Base-by-base conservation (phyloP, 495 filamentous ascomycete species). In the Penicillium paxilli region DNA sequence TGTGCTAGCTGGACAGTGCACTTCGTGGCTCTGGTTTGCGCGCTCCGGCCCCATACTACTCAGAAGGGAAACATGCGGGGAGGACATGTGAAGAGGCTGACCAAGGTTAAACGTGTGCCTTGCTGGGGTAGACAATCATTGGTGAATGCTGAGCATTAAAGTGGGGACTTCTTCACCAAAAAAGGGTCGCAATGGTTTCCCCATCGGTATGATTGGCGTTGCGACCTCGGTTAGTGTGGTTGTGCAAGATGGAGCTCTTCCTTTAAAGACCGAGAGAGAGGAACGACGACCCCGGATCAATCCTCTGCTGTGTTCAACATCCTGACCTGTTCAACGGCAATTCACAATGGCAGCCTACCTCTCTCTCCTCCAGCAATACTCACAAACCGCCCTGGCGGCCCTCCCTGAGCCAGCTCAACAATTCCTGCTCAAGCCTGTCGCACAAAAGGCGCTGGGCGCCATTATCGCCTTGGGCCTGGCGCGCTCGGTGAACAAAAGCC, bases 401-500 rank as follows among this genome's bases (percentile, higher is more conserved):
- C 63, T 73, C 16, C 71, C 72, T 33, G 63, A 60, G 1, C 58
- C 58, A 0, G 64, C 58, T 0, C 73, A 73, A 46, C 28, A 65
- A 22, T 54, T 61, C 2, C 38, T 74, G 10, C 41, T 47, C 9
- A 65, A 68, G 11, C 67, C 68, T 0, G 23, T 70, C 32, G 57
- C 65, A 1, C 65, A 68, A 35, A 76, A 75, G 38, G 51, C 63
- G 1, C 11, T 71, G 1, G 59, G 54, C 2, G 52, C 61, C 4
- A 11, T 77, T 5, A 38, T 72, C 8, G 69, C 69, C 0, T 52
- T 80, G 4, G 67, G 69, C 4, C 20, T 81, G 4, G 33, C 80
- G 20, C 68, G 65, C 38, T 62, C 73, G 20, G 62, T 70, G 47
- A 80, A 82, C 62, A 52, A 65, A 40, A 57, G 60, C 25, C 62